These are phyloP conservation scores for Lepiota brunneoincarnata DNA, from an alignment of 768 basidiomycete genomes.

Conservation along the genomic window DNA sequence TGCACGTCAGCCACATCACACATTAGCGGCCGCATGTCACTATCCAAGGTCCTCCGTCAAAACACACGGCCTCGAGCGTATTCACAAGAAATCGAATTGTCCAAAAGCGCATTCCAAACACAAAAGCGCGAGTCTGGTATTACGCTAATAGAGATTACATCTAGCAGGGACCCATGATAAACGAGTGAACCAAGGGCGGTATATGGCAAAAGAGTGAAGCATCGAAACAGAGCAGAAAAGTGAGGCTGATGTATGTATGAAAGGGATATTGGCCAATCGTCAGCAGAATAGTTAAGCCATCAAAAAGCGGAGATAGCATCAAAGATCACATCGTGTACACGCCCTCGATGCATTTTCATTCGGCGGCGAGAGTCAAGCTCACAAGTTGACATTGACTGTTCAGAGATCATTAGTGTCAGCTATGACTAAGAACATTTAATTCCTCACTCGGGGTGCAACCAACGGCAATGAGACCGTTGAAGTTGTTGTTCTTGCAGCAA, in stretches of 20 bases:
- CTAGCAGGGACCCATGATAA: conserved; percentile 15
- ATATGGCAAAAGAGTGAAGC: conserved; percentile 5
- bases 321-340: not conserved
- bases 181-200: conserved; percentile 19
- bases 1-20: no score
- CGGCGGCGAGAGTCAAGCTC: not conserved
- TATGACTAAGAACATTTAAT: not conserved
- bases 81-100: not conserved
- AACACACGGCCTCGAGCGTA: not conserved
- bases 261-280: not conserved
- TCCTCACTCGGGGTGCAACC: conserved; percentile 42
- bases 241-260: not conserved
- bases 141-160: conserved; percentile 12
- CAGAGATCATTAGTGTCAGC: not conserved
- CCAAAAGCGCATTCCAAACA: not conserved
- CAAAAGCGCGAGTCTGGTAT: not conserved
- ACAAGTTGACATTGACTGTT: conserved; percentile 23
- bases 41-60: not conserved
- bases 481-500: conserved; percentile 44
- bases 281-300: conserved; percentile 2
- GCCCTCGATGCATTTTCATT: not conserved
- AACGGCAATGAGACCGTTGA: conserved; percentile 40
- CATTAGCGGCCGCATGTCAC: no score
- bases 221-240: not conserved
- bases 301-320: not conserved